Base-by-base conservation (phyloP, 2,329 filamentous ascomycete species). In the Ceratocystiopsis minuta region DNA sequence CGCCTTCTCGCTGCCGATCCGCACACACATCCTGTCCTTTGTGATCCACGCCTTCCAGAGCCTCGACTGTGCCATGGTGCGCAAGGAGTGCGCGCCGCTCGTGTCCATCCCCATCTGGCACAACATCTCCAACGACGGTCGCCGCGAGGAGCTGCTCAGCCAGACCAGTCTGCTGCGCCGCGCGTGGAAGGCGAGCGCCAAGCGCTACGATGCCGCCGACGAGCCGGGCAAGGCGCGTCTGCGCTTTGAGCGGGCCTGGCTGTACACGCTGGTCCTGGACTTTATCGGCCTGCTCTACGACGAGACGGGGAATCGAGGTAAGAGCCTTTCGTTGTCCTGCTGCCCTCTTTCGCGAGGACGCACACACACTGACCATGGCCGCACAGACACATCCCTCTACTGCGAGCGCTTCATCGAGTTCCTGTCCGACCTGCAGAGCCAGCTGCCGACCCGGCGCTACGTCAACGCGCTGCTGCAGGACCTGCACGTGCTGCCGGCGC, bases 51-150 rank as follows among this genome's bases (percentile, higher is more conserved):
- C 88, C 33, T 98, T 95, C 56, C 87, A 96, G 58, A 95, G 86
- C 38, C 68, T 98, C 31, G 92, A 98, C 57, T 87, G 78, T 55
- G 72, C 74, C 34, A 72, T 93, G 43, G 82, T 98, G 39, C 78
- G 90, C 48, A 96, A 95, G 58, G 90, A 98, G 65, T 96, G 90
- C 59, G 90, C 88, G 7, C 85, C 92, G 2, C 65, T 98, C 40
- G 88, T 98, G 16, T 90, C 86, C 13, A 94, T 98, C 52, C 80
- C 83, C 1, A 85, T 90, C 52, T 98, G 90, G 90, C 84, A 96
- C 54, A 92, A 94, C 55, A 63, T 98, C 34, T 81, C 83, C 28
- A 81, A 72, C 43, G 85, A 92, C 32, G 68, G 71, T 45, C 72
- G 77, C 48, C 74, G 85, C 50, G 83, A 93, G 42, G 64, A 65